Conservation (phyloP, 31 red algal species). For the Asparagopsis taxiformis region DNA sequence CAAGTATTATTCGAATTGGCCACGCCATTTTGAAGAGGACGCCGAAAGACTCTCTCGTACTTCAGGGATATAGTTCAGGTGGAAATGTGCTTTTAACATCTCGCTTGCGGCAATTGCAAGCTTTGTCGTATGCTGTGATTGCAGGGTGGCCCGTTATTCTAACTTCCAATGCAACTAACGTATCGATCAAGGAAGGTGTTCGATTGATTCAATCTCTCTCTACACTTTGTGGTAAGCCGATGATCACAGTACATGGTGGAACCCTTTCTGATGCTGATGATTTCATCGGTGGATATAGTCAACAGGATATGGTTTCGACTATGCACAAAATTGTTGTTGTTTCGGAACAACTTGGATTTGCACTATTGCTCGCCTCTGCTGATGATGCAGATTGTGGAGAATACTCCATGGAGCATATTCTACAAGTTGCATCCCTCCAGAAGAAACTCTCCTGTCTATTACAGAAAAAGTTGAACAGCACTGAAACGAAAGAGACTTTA, state of each 20-base stretch:
- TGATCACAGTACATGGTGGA: slow-evolving; percentile 34
- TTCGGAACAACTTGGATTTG: slow-evolving; percentile 6
- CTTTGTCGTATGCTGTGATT: slow-evolving; percentile 33
- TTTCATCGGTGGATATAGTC: slow-evolving; percentile 54
- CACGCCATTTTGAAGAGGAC: neutral
- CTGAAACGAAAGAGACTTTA: neutral
- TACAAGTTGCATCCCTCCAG: neutral
- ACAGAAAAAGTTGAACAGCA: neutral
- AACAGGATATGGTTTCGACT: slow-evolving; percentile 14
- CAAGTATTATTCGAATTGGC: slow-evolving; percentile 17
- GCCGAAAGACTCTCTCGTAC: neutral
- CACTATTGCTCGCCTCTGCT: neutral
- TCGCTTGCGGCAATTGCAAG: slow-evolving; percentile 43
- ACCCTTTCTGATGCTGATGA: slow-evolving; percentile 49
- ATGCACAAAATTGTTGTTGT: slow-evolving; percentile 11
- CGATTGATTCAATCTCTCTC: slow-evolving; percentile 35
- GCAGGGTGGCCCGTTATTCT: slow-evolving; percentile 48
- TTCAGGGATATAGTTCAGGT: neutral
- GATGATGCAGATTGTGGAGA: neutral
- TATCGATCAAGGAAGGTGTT: neutral
- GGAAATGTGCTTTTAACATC: neutral
- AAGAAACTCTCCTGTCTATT: neutral
- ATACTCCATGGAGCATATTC: neutral
- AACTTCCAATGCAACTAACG: neutral
- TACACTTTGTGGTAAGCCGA: slow-evolving; percentile 27